These are phyloP conservation scores for Xylariaceae sp. DNA, from an alignment of 2,329 filamentous ascomycete genomes.

Conservation along the genomic window DNA sequence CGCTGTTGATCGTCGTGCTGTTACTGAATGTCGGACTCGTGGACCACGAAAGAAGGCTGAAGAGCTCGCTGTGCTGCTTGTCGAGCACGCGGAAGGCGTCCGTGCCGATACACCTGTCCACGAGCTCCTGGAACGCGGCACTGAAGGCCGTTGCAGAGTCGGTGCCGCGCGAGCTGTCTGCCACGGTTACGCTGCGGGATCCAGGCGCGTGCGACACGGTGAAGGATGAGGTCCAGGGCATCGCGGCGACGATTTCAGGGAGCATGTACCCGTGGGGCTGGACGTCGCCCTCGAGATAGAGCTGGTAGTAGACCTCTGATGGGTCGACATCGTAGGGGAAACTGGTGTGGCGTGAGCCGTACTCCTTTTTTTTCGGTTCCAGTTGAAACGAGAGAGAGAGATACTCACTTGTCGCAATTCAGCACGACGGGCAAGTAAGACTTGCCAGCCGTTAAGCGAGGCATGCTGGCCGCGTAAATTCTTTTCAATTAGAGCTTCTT, in stretches of 20 bases:
- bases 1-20: neutral
- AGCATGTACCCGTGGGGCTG: constrained; percentile 49
- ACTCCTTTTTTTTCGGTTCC: too few species aligned
- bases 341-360: constrained; percentile 22
- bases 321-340: constrained; percentile 40
- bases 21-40: neutral
- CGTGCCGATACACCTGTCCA: constrained; percentile 28
- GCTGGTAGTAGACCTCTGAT: constrained; percentile 38
- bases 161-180: constrained; percentile 25
- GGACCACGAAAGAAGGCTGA: constrained; percentile 27
- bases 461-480: too few species aligned
- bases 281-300: constrained; percentile 42
- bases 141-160: constrained; percentile 28
- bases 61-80: constrained; percentile 33
- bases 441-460: constrained; percentile 14
- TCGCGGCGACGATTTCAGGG: constrained; percentile 40
- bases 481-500: too few species aligned
- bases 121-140: constrained; percentile 27
- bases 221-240: constrained; percentile 43
- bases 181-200: constrained; percentile 30
- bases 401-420: constrained; percentile 18
- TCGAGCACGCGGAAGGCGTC: constrained; percentile 30
- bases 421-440: constrained; percentile 18
- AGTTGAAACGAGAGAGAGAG: neutral
- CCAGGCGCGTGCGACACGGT: constrained; percentile 23